A percentile compares a stretch with the other conserved stretches of the same genome.
phyloP scores from a whole-genome alignment of 306 rosid genomes.

The Corylus americana region DNA sequence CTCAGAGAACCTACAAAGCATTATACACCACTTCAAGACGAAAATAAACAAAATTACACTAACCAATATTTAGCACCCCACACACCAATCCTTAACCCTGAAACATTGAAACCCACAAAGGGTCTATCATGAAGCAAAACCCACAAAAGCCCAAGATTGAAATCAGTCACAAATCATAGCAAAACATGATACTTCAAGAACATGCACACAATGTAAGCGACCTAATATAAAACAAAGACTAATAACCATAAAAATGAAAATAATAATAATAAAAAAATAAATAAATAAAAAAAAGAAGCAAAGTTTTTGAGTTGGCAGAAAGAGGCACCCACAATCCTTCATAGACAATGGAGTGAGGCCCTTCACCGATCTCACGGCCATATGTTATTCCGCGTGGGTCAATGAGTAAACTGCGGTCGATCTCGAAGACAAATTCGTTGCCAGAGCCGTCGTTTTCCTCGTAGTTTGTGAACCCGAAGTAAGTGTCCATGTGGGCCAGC shows the following conservation, averaged over 20 bases:
- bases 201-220: constrained; percentile 33
- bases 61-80: background rate
- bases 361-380: constrained; percentile 39
- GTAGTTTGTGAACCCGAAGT: background rate
- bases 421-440: constrained; percentile 34
- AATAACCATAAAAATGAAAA: background rate
- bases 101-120: constrained; percentile 10
- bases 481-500: constrained; percentile 7
- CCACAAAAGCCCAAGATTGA: background rate
- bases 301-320: background rate
- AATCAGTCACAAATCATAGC: too few species aligned
- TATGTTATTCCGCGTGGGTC: constrained; percentile 27
- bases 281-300: background rate
- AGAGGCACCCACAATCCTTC: constrained; percentile 56
- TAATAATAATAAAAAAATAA: background rate
- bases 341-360: constrained; percentile 37
- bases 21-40: background rate
- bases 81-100: background rate
- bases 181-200: constrained; percentile 14
- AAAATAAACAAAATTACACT: background rate
- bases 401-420: constrained; percentile 40
- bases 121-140: constrained; percentile 14
- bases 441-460: background rate
- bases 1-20: background rate
- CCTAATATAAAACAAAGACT: constrained; percentile 4